Conservation (phyloP, 73 alveolate genomes). For the Paramecium sexaurelia region DNA sequence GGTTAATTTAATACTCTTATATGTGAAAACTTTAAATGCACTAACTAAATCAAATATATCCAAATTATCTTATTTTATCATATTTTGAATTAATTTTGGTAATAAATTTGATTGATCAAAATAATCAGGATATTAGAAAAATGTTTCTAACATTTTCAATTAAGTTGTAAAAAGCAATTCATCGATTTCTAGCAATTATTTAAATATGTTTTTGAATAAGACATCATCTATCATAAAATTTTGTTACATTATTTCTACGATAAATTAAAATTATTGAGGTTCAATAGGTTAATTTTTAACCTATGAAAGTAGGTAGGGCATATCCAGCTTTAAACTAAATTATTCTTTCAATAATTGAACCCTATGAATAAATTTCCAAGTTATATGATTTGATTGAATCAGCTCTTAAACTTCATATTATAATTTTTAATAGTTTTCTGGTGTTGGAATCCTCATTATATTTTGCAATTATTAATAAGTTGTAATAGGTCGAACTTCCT, state of each 20-base stretch:
- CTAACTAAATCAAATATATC: neutral
- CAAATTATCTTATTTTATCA: neutral
- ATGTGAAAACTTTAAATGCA: neutral
- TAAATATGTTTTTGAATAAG: neutral
- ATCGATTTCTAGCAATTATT: neutral
- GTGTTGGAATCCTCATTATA: neutral
- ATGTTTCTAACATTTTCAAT: neutral
- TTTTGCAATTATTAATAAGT: neutral
- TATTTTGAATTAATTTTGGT: neutral
- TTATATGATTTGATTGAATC: neutral
- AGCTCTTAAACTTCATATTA: neutral
- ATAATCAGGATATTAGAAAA: neutral
- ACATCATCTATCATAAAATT: neutral
- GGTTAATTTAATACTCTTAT: neutral
- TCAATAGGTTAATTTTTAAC: neutral
- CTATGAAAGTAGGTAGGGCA: neutral
- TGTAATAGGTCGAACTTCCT: neutral
- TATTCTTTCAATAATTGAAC: neutral
- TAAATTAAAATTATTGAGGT: neutral
- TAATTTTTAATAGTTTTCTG: neutral
- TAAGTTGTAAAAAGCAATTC: neutral
- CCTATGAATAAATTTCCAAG: neutral
- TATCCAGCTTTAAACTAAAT: neutral
- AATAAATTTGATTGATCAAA: neutral
- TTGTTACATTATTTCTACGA: neutral